phyloP scores from a whole-genome alignment of 2,329 filamentous ascomycete genomes.

The Aspergillus ochraceus region DNA sequence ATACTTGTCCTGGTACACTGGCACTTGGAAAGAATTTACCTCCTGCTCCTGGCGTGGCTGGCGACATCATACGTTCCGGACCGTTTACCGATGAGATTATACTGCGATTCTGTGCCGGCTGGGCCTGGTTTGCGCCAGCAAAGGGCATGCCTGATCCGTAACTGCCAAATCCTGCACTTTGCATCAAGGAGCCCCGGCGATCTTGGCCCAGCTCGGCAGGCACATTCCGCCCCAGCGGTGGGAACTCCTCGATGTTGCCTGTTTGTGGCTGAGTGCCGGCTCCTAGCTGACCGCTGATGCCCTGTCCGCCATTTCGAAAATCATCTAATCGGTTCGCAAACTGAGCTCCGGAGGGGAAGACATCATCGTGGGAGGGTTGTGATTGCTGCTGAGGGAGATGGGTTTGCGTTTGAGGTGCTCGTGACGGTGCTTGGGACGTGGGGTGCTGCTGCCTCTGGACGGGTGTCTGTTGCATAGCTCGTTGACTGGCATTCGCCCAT shows the following conservation, averaged over 20 bases:
- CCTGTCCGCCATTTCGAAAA: slow-evolving; percentile 58
- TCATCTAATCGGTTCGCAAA: slow-evolving; percentile 55
- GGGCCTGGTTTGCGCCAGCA: slow-evolving; percentile 43
- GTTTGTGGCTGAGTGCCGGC: slow-evolving; percentile 54
- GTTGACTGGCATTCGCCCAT: slow-evolving; percentile 59
- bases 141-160: slow-evolving; percentile 44
- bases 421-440: slow-evolving; percentile 43
- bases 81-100: slow-evolving; percentile 40
- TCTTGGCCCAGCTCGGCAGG: slow-evolving; percentile 53
- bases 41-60: slow-evolving; percentile 28
- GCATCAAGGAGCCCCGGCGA: slow-evolving; percentile 52
- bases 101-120: slow-evolving; percentile 33
- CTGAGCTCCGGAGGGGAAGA: slow-evolving; percentile 49
- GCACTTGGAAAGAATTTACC: slow-evolving; percentile 17
- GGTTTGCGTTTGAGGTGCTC: slow-evolving; percentile 40
- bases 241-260: slow-evolving; percentile 61
- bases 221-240: slow-evolving; percentile 56
- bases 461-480: slow-evolving; percentile 53
- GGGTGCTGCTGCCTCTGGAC: slow-evolving; percentile 54
- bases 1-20: background rate
- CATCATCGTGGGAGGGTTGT: slow-evolving; percentile 49
- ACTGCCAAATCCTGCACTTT: slow-evolving; percentile 47
- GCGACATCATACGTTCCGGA: slow-evolving; percentile 40
- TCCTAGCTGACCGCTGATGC: slow-evolving; percentile 53
- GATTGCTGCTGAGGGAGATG: slow-evolving; percentile 44